Conservation (phyloP, 306 rosid genomes). For the Sindora glabra region DNA sequence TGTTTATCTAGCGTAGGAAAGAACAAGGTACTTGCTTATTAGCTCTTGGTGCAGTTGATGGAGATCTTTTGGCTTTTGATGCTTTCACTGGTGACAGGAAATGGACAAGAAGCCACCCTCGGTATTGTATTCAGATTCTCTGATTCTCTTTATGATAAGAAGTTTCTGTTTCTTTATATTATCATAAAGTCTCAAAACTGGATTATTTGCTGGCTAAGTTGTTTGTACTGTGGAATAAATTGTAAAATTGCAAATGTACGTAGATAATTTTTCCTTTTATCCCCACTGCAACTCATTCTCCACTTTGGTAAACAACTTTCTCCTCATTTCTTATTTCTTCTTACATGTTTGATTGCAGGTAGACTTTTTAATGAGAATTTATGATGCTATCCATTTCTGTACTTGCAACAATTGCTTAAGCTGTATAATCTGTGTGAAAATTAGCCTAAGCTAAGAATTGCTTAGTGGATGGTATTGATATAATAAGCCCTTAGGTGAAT, state of each 20-base stretch:
- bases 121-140: constrained; percentile 25
- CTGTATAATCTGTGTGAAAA: neutral
- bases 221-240: neutral
- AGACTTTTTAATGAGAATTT: neutral
- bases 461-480: too few relatives aligned
- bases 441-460: too few relatives aligned
- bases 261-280: neutral
- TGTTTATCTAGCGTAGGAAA: constrained; percentile 34
- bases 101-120: constrained; percentile 28
- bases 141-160: constrained; percentile 1
- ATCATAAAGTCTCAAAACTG: neutral
- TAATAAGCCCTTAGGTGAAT: too few relatives aligned
- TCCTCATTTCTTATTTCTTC: too few relatives aligned
- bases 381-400: neutral
- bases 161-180: neutral
- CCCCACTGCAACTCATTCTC: too few relatives aligned
- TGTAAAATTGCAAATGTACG: constrained; percentile 7
- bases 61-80: constrained; percentile 30
- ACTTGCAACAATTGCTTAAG: neutral
- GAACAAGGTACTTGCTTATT: constrained; percentile 34
- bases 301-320: too few relatives aligned
- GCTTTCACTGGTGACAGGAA: constrained; percentile 35
- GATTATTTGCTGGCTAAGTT: too few relatives aligned
- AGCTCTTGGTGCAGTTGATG: constrained; percentile 33
- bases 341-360: neutral